phyloP scores from a whole-genome alignment of 2,329 filamentous ascomycete species.

The Trichoderma citrinoviride region DNA sequence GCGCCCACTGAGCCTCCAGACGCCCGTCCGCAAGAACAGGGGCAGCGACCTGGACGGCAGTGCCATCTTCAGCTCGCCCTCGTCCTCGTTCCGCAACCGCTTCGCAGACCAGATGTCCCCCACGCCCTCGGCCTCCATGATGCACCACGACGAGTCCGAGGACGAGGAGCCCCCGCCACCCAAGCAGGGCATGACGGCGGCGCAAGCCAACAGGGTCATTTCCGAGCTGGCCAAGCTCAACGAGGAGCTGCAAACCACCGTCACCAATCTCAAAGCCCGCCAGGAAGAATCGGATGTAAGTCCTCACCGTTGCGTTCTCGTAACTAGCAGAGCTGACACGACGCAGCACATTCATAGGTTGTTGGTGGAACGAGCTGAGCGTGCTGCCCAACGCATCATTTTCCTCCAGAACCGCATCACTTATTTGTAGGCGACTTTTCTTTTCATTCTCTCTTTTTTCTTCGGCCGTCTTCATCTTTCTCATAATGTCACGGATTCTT shows the following conservation, averaged over 20 bases:
- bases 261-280: slow-evolving; percentile 51
- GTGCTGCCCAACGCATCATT: slow-evolving; percentile 56
- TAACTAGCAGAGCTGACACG: neutral
- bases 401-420: slow-evolving; percentile 58
- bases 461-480: neutral
- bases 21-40: slow-evolving; percentile 28
- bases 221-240: slow-evolving; percentile 44
- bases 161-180: slow-evolving; percentile 28
- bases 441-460: neutral
- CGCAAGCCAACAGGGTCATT: slow-evolving; percentile 40
- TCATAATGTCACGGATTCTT: slow-evolving; percentile 9
- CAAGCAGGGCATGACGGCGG: slow-evolving; percentile 34
- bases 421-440: slow-evolving; percentile 49
- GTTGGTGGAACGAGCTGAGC: slow-evolving; percentile 57
- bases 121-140: slow-evolving; percentile 37
- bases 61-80: slow-evolving; percentile 37
- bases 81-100: slow-evolving; percentile 38
- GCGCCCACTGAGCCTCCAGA: slow-evolving; percentile 28
- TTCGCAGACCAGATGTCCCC: slow-evolving; percentile 37
- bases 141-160: slow-evolving; percentile 31
- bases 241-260: slow-evolving; percentile 48
- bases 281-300: slow-evolving; percentile 60
- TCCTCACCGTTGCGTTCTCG: neutral
- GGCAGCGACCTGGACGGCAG: slow-evolving; percentile 24
- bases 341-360: slow-evolving; percentile 60